These are phyloP conservation scores for Dacryopinax primogenitus DNA, from an alignment of 768 basidiomycete species.

Conservation along the genomic window DNA sequence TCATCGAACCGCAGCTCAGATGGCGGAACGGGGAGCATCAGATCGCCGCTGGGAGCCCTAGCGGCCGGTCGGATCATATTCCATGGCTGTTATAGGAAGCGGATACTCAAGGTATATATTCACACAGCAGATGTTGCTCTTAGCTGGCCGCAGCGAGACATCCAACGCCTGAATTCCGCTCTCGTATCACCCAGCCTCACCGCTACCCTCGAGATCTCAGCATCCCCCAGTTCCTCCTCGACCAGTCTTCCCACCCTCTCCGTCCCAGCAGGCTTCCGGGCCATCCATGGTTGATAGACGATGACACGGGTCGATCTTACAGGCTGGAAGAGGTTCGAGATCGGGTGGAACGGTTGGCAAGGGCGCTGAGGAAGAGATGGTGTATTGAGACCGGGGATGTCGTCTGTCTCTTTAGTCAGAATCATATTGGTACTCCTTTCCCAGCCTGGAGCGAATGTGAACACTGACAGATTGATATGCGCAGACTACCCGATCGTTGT, in stretches of 20 bases:
- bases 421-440: conserved; percentile 43
- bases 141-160: no score
- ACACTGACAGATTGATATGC: neutral
- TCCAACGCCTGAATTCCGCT: neutral
- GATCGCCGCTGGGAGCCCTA: no score
- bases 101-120: no score
- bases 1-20: no score
- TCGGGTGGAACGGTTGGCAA: conserved; percentile 17
- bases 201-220: neutral
- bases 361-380: conserved; percentile 15
- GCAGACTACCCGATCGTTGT: conserved; percentile 36
- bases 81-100: no score
- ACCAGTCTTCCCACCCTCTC: neutral
- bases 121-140: no score
- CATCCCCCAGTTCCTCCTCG: neutral
- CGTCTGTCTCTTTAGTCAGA: conserved; percentile 56
- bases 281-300: neutral
- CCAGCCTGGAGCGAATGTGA: neutral
- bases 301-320: neutral
- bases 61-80: no score
- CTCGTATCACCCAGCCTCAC: neutral
- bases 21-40: no score
- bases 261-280: neutral
- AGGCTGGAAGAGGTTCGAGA: neutral
- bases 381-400: conserved; percentile 12